Conservation (phyloP, 371 early-diverging fungal species). For the Phascolomyces articulosus region DNA sequence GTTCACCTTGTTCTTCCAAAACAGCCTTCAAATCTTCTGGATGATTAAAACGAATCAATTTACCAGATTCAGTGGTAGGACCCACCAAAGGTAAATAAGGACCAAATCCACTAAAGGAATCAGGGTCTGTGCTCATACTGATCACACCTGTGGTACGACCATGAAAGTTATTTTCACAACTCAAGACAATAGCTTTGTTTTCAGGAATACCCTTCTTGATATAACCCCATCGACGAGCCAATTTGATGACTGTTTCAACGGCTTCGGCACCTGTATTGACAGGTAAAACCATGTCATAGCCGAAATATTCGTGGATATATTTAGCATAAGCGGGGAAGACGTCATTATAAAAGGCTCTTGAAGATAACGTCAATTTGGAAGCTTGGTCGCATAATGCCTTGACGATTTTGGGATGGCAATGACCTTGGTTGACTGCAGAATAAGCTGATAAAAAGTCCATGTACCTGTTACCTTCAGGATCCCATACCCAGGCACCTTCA, state of each 20-base stretch:
- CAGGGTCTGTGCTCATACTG: constrained; percentile 94
- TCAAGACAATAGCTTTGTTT: constrained; percentile 84
- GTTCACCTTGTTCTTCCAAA: constrained; percentile 77
- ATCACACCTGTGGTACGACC: constrained; percentile 96
- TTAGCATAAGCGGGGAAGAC: constrained; percentile 89
- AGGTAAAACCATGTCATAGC: constrained; percentile 96
- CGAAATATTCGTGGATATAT: constrained; percentile 92
- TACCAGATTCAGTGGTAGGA: constrained; percentile 50
- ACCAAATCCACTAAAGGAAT: constrained; percentile 86
- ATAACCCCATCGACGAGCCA: constrained; percentile 98
- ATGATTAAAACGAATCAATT: constrained; percentile 78
- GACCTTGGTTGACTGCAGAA: constrained; percentile 97
- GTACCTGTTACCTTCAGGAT: constrained; percentile 95
- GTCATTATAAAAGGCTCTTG: constrained; percentile 97
- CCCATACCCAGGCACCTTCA: constrained; percentile 92
- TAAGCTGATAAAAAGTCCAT: constrained; percentile 97
- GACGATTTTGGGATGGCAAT: constrained; percentile 96
- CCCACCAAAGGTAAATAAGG: constrained; percentile 93
- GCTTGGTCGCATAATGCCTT: constrained; percentile 92
- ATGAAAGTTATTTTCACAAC: constrained; percentile 94
- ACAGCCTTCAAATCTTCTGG: constrained; percentile 88
- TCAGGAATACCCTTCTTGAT: constrained; percentile 86
- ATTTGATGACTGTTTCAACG: constrained; percentile 97
- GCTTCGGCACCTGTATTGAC: constrained; percentile 99
- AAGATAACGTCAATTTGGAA: constrained; percentile 78